Evolutionary conservation across 805 yeast genomes (phyloP).

Genomic region (Brettanomyces sp.): DNA sequence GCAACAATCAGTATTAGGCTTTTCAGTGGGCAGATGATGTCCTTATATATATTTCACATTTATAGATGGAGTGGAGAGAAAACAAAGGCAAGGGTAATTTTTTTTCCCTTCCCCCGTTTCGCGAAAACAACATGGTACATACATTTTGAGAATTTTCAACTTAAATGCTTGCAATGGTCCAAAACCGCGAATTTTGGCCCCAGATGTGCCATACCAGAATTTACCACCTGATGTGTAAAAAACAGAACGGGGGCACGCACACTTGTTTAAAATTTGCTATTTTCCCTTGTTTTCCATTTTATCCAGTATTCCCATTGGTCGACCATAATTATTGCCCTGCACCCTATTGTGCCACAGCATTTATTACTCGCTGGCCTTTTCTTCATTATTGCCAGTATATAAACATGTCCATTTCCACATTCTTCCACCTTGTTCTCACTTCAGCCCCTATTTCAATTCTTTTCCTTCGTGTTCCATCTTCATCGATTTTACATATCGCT

Average conservation of each 20-base stretch:
- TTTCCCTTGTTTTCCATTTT: background rate
- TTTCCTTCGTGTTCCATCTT: constrained; percentile 3
- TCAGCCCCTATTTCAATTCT: background rate
- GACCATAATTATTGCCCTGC: background rate
- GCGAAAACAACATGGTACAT: constrained; percentile 7
- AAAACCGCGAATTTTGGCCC: constrained; percentile 5
- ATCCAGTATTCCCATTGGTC: background rate
- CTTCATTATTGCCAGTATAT: background rate
- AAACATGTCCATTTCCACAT: background rate
- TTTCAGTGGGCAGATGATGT: background rate
- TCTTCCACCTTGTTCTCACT: background rate
- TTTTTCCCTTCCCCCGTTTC: background rate
- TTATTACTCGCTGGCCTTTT: background rate
- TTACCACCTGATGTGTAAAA: constrained; percentile 12
- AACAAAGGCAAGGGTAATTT: background rate
- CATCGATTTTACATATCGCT: background rate
- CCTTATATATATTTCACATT: background rate
- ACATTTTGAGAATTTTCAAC: constrained; percentile 2
- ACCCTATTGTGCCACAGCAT: no score
- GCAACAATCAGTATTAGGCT: background rate
- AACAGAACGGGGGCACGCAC: constrained; percentile 3
- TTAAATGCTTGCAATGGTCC: background rate
- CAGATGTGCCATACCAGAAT: constrained; percentile 9
- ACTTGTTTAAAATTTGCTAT: background rate
- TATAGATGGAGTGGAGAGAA: background rate